phyloP scores from a whole-genome alignment of 2,329 filamentous ascomycete species.

The Blastomyces emzantsi region DNA sequence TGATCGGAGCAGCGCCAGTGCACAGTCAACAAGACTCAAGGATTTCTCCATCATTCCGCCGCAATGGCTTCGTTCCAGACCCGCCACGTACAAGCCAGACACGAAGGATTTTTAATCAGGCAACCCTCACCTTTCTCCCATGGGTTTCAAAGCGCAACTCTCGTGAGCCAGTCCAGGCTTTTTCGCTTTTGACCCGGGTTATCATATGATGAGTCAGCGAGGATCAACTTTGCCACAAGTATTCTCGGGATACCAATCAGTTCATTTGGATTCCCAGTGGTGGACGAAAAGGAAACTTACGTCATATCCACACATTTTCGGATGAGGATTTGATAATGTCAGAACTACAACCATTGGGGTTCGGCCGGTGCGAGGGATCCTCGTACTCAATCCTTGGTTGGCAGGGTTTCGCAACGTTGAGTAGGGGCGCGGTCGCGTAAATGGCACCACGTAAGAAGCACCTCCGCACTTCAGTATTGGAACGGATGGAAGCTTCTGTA shows the following conservation, averaged over 20 bases:
- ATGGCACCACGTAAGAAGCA: neutral
- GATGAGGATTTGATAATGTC: neutral
- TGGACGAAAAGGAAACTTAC: neutral
- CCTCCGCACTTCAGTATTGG: neutral
- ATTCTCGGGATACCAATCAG: neutral
- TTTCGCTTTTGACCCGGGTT: neutral
- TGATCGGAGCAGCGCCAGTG: neutral
- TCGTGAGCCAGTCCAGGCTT: neutral
- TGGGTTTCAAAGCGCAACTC: neutral
- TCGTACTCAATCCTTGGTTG: neutral
- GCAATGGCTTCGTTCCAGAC: neutral
- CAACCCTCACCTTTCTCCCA: neutral
- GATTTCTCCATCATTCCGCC: neutral
- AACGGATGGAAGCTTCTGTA: neutral
- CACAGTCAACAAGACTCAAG: neutral
- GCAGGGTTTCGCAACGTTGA: neutral
- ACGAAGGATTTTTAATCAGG: neutral
- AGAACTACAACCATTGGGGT: neutral
- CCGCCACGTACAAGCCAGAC: neutral
- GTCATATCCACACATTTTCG: neutral
- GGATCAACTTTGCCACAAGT: neutral
- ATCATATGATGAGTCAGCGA: neutral
- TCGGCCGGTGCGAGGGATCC: neutral
- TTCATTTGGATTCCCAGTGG: neutral
- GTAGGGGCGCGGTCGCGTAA: neutral